Evolutionary conservation across 2,329 filamentous ascomycete species (phyloP), one percentile per base, ranked within the genome.

Genomic region (Exophiala xenobiotica): DNA sequence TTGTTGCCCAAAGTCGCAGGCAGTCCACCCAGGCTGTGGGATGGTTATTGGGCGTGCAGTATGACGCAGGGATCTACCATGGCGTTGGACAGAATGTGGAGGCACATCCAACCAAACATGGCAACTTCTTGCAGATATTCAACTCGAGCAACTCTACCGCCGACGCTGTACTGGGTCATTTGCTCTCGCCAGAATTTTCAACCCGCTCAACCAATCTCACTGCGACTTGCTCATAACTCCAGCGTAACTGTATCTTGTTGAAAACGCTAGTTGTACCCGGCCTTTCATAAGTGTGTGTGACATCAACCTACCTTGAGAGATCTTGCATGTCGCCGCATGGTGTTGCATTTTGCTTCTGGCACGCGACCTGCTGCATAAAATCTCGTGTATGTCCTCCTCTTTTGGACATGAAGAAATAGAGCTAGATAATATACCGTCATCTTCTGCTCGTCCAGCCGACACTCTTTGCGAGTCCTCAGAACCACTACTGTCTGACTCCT

Each of bases 341-440:
- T 4, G 18, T 16, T 35, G 31, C 2, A 5, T 29, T 33, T 43
- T 43, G 24, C 31, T 46, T 46, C n/a, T 38, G 44, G 18, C 33
- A 26, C 4, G 8, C 24, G 27, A 35, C 42, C 12, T 20, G 12
- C 18, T 31, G 19, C 31, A 35, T 35, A 35, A 45, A 35, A 35
- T 4, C 8, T 7, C 42, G 33, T 46, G 4, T 12, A 45, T 45
- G 24, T 12, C 22, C 24, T 23, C 27, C 11, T 33, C 42, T 16
- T 37, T 16, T 16, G 7, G 4, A 18, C 16, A 18, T 37, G 19
- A 12, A n/a, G 39, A 44, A n/a, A 26, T 44, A 50, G 38, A 50
- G 16, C 16, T 50, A 14, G 47, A 43, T n/a, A 24, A 12, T 19
- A 44, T 44, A 50, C 47, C 47, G 2, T 19, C 42, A 7, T 51